phyloP scores from a whole-genome alignment of 2,329 filamentous ascomycete genomes.

The Ophiostoma piceae region DNA sequence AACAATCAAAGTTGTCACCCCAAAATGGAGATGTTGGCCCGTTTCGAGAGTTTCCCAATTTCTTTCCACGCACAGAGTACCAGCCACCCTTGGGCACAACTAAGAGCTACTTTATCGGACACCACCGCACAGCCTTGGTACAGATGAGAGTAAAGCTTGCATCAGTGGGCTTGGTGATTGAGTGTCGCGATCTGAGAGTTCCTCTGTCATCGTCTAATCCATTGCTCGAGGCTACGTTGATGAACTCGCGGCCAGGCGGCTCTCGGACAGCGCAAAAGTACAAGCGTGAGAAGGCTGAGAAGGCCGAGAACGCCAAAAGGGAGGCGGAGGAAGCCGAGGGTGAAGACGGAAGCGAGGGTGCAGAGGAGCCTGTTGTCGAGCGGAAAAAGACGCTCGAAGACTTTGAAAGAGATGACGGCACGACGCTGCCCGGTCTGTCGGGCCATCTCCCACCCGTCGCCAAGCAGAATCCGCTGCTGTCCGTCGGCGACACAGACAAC shows the following conservation, averaged over 20 bases:
- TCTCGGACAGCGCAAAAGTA: neutral
- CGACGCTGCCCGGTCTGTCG: slow-evolving; percentile 18
- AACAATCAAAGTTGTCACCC: neutral
- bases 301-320: neutral
- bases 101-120: slow-evolving; percentile 89
- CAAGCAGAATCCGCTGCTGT: slow-evolving; percentile 47
- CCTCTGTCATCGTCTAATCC: slow-evolving; percentile 88
- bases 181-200: slow-evolving; percentile 89
- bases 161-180: slow-evolving; percentile 80
- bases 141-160: slow-evolving; percentile 79
- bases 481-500: slow-evolving; percentile 3
- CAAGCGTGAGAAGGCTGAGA: neutral
- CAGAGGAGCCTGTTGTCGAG: neutral
- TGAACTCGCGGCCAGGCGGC: slow-evolving; percentile 41
- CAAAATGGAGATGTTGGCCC: neutral
- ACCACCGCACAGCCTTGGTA: slow-evolving; percentile 75
- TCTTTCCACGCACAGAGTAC: slow-evolving; percentile 70
- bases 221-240: slow-evolving; percentile 70
- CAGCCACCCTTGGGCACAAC: slow-evolving; percentile 67
- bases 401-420: neutral
- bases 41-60: slow-evolving; percentile 35
- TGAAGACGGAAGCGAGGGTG: neutral
- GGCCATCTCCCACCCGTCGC: slow-evolving; percentile 16
- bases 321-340: neutral
- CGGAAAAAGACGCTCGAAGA: neutral